These are phyloP conservation scores for Tetrahymena malaccensis DNA, from an alignment of 73 alveolate species.

Conservation along the genomic window DNA sequence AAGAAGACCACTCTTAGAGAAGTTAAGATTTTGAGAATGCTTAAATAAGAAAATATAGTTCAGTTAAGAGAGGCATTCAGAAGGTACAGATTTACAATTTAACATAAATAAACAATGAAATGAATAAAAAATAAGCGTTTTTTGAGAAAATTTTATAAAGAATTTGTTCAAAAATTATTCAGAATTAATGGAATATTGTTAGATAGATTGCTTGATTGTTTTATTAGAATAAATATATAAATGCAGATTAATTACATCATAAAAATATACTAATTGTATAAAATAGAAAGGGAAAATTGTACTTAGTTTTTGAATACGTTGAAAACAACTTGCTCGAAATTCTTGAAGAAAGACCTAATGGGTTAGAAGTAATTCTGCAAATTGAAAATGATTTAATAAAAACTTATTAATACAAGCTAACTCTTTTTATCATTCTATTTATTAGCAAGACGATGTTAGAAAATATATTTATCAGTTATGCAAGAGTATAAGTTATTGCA, in stretches of 20 bases:
- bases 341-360: conserved; percentile 64
- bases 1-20: conserved; percentile 89
- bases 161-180: no score
- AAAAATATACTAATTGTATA: background rate
- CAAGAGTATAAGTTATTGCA: conserved; percentile 61
- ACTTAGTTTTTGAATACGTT: conserved; percentile 59
- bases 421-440: background rate
- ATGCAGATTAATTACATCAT: background rate
- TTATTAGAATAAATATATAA: no score
- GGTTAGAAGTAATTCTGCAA: conserved; percentile 31
- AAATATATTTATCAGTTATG: conserved; percentile 59
- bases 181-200: background rate
- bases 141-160: no score
- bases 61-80: conserved; percentile 89
- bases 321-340: conserved; percentile 60
- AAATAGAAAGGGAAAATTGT: conserved; percentile 58
- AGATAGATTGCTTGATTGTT: background rate
- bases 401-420: background rate
- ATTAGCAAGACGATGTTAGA: conserved; percentile 63
- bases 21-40: conserved; percentile 74
- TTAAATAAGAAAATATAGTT: conserved; percentile 84
- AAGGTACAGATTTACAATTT: conserved; percentile 39
- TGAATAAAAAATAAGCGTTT: background rate
- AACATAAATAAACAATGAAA: background rate
- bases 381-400: background rate